Evolutionary conservation across 441 rosid genomes (phyloP), one percentile per base, ranked within the genome.

Genomic region (Geranium incanum): DNA sequence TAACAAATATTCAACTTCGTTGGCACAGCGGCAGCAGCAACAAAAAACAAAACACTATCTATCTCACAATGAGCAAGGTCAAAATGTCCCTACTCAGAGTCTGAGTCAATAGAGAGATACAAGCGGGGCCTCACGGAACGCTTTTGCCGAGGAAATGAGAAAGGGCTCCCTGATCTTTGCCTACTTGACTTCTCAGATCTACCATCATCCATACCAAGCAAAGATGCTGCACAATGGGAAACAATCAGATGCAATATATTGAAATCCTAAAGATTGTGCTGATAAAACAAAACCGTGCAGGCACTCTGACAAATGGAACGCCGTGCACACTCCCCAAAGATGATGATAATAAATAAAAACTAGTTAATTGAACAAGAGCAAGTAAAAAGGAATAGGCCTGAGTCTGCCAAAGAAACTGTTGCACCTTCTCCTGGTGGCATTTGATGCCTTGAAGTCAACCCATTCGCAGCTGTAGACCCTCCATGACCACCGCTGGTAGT

Each of bases 71-170:
- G 52, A 45, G 52, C 52, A 45, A 8, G 52, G 52, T 45, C 52
- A 45, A 45, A 45, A 45, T 0, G 3, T 37, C 66, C 73, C 83
- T 85, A 92, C 70, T 88, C 96, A 1, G 97, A 81, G 76, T 92
- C 97, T 3, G 91, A 85, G 78, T 89, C 96, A 71, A 91, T 91
- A 67, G 97, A 91, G 70, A 92, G 86, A 80, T 78, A 86, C 74
- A 84, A 70, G 71, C 96, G 86, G 15, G 80, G 93, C 77, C 92
- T 86, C 63, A 86, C 95, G 66, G 99, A 87, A 69, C 99, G 98
- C 82, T 90, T 92, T 84, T 83, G 90, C 19, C 90, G 92, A 68
- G 95, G 97, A 79, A 90, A 85, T 69, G 85, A 78, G 83, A 91
- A 86, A 18, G 92, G 88, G 67, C 87, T 82, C 62, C 86, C 91